Percentiles rank a stretch among this genome's conserved stretches.
Conservation (phyloP, 345 rosid genomes). For the Microcos paniculata region DNA sequence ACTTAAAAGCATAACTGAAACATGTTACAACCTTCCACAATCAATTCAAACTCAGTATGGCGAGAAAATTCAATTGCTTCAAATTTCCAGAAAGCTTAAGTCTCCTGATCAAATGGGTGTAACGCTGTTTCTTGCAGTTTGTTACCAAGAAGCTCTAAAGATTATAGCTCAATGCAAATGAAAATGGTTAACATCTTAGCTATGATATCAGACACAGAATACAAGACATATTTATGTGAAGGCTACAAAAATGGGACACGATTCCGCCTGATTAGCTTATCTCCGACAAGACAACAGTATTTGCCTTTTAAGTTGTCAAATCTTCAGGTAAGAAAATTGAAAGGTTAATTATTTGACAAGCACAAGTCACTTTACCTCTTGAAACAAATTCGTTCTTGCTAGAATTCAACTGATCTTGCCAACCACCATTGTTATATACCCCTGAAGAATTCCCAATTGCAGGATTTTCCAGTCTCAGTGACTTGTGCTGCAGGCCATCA, state of each 20-base stretch:
- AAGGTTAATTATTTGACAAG: not conserved
- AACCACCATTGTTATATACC: conserved; percentile 43
- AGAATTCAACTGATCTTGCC: conserved; percentile 55
- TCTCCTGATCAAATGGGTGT: not conserved
- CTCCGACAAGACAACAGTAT: not conserved
- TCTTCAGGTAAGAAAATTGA: not conserved
- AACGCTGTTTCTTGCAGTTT: not conserved
- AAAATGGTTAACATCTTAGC: not conserved
- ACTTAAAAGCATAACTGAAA: not conserved
- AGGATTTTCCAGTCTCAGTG: conserved; percentile 77
- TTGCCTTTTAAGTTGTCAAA: not conserved
- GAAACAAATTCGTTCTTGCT: conserved; percentile 55
- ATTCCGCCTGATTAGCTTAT: not conserved
- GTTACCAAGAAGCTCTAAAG: not conserved
- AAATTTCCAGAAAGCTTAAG: not conserved
- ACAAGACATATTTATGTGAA: not conserved
- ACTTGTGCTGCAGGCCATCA: conserved; percentile 64
- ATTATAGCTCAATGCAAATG: not conserved
- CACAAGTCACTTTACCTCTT: conserved; percentile 8
- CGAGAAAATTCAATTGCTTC: not conserved
- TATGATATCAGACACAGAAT: not conserved
- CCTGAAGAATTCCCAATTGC: conserved; percentile 60
- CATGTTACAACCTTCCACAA: not conserved
- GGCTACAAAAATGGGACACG: not conserved
- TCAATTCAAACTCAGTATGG: no score